A percentile compares a stretch with the other conserved stretches of the same genome.
Evolutionary conservation across 306 rosid species (phyloP).

Genomic region (Datisca glomerata): DNA sequence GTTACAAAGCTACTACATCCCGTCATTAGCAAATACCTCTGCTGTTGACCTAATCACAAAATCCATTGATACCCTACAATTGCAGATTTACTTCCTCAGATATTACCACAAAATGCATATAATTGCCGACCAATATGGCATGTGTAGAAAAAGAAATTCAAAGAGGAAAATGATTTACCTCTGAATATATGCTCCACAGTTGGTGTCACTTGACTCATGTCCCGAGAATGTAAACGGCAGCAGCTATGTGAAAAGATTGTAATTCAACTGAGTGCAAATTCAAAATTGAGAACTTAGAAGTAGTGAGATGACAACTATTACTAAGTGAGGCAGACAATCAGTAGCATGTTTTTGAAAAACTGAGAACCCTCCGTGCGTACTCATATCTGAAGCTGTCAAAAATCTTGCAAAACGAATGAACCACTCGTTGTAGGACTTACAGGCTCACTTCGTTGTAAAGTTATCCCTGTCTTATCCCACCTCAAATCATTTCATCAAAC

Average conservation of each 20-base stretch:
- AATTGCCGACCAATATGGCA: not conserved
- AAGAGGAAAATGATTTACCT: constrained; percentile 23
- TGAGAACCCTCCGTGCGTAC: constrained; percentile 97
- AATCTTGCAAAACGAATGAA: constrained; percentile 76
- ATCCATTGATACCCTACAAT: not conserved
- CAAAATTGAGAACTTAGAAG: not conserved
- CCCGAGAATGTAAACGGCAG: constrained; percentile 27
- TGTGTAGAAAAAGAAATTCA: not conserved
- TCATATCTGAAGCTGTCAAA: constrained; percentile 88
- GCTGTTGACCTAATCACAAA: constrained; percentile 54
- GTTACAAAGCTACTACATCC: constrained; percentile 94
- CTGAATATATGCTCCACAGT: constrained; percentile 96
- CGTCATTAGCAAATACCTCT: constrained; percentile 86
- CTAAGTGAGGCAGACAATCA: constrained; percentile 80
- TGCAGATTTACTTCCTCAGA: no score
- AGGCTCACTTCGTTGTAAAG: constrained; percentile 58
- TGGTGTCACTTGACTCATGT: constrained; percentile 75
- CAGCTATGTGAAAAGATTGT: not conserved
- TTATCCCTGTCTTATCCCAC: no score
- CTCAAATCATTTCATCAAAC: no score
- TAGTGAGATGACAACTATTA: constrained; percentile 9
- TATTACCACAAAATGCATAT: no score
- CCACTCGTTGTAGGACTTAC: constrained; percentile 23
- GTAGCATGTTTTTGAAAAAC: constrained; percentile 85
- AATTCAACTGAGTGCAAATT: not conserved